Evolutionary conservation across 148 eudicot genomes (phyloP).

Genomic region (Polygonum maritimum): DNA sequence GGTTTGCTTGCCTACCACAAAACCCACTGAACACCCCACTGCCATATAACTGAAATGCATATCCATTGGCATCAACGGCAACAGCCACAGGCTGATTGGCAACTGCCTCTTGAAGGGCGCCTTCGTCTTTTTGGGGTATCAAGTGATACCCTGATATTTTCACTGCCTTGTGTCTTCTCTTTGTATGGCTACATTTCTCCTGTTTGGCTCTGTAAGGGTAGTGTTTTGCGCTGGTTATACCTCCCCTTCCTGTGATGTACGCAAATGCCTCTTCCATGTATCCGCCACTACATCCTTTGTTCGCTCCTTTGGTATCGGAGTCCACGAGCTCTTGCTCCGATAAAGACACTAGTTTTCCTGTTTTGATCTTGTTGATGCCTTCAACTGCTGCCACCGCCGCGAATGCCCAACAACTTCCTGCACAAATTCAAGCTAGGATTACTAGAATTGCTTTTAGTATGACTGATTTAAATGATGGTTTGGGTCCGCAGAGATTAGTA

Average conservation of each 20-base stretch:
- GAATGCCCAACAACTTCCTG: constrained; percentile 43
- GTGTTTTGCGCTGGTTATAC: constrained; percentile 32
- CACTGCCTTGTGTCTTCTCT: not conserved
- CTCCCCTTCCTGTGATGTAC: constrained; percentile 33
- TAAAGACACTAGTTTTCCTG: constrained; percentile 21
- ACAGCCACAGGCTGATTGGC: not conserved
- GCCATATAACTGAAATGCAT: not conserved
- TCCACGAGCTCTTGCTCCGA: constrained; percentile 44
- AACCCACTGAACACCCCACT: not conserved
- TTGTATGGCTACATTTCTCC: not conserved
- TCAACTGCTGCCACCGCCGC: constrained; percentile 31
- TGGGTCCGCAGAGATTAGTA: too few species aligned
- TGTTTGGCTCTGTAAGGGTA: constrained; percentile 28
- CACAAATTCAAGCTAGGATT: not conserved
- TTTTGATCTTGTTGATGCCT: constrained; percentile 30
- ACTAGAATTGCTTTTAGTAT: not conserved
- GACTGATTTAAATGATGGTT: too few species aligned
- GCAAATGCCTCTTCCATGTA: constrained; percentile 48
- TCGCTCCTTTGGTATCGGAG: constrained; percentile 26
- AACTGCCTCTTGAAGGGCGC: not conserved
- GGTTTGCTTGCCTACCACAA: not conserved
- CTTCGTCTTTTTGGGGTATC: not conserved
- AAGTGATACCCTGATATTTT: constrained; percentile 1
- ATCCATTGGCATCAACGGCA: not conserved
- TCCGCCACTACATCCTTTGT: constrained; percentile 66